Evolutionary conservation across 2,329 filamentous ascomycete genomes (phyloP), one percentile per base, ranked within the genome.

Genomic region (Aspergillus unguis): DNA sequence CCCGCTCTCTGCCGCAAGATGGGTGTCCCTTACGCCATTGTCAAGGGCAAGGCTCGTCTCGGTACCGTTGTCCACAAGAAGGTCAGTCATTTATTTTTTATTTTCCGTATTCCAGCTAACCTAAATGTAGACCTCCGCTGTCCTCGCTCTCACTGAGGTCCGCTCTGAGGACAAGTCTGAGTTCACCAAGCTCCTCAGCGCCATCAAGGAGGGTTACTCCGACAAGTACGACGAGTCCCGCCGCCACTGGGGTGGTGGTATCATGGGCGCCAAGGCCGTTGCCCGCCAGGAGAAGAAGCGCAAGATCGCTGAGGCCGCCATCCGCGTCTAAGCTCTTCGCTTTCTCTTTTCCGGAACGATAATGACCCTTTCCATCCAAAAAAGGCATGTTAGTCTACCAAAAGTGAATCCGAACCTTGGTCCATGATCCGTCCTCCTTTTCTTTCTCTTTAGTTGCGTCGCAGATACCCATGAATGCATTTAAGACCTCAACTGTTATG

Each of bases 31-130:
- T 99, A 97, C 78, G 94, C 92, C 74, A 97, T 99, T 69, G 85
- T 99, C 75, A 99, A 99, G 90, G 94, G 94, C 82, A 99, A 99
- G 89, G 94, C 94, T 66, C 87, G 94, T 80, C 90, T 99, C 71
- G 94, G 94, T 68, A 97, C 94, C 58, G 92, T 99, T 67, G 92
- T 99, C 65, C 92, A 99, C 88, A 96, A 99, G 88, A 99, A 99
- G 87, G 88, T 91, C 71, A 58, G 77, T 31, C 3, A n/a, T 26
- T 6, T 7, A 10, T 25, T 2, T 28, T 17, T 6, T 10, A 6
- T 8, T 9, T 5, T 10, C 4, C 17, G 9, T 33, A 3, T 23
- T 38, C 3, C 27, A n/a, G 67, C 69, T 73, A 65, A 36, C n/a
- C n/a, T 27, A 8, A 7, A 38, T 10, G 36, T 55, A 90, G 94